phyloP scores from a whole-genome alignment of 768 basidiomycete species.

The Agrocybe praecox region DNA sequence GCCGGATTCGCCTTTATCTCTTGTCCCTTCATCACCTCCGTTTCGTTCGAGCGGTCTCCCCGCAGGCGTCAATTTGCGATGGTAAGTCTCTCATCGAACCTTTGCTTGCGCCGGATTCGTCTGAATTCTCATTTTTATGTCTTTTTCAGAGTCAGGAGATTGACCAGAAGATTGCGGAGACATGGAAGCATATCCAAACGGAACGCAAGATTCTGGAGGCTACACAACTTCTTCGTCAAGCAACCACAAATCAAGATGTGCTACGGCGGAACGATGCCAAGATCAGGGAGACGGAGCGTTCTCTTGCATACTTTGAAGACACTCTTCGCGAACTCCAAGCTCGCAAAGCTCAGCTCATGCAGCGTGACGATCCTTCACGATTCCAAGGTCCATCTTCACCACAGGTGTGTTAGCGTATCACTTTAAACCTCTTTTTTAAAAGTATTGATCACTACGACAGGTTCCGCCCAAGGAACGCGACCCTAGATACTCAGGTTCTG shows the following conservation, averaged over 20 bases:
- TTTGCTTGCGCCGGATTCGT: slow-evolving; percentile 23
- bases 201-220: slow-evolving; percentile 93
- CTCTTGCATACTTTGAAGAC: slow-evolving; percentile 85
- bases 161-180: slow-evolving; percentile 93
- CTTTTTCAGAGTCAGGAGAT: slow-evolving; percentile 58
- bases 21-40: slow-evolving; percentile 26
- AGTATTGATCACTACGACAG: slow-evolving; percentile 25
- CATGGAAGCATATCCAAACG: slow-evolving; percentile 87
- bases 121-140: slow-evolving; percentile 8
- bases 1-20: slow-evolving; percentile 30
- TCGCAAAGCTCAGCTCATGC: slow-evolving; percentile 68
- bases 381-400: slow-evolving; percentile 47
- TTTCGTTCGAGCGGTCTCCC: slow-evolving; percentile 25
- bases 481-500: slow-evolving; percentile 38
- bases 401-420: slow-evolving; percentile 35
- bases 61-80: slow-evolving; percentile 23
- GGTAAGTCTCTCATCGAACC: slow-evolving; percentile 17
- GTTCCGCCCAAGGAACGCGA: slow-evolving; percentile 58
- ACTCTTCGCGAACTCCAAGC: slow-evolving; percentile 81
- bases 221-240: slow-evolving; percentile 73
- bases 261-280: slow-evolving; percentile 79
- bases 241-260: slow-evolving; percentile 87
- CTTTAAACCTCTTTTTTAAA: not conserved
- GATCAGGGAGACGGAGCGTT: slow-evolving; percentile 85
- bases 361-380: slow-evolving; percentile 56